Base-by-base conservation (phyloP, 2,329 filamentous ascomycete genomes). In the Penicillium griseofulvum region DNA sequence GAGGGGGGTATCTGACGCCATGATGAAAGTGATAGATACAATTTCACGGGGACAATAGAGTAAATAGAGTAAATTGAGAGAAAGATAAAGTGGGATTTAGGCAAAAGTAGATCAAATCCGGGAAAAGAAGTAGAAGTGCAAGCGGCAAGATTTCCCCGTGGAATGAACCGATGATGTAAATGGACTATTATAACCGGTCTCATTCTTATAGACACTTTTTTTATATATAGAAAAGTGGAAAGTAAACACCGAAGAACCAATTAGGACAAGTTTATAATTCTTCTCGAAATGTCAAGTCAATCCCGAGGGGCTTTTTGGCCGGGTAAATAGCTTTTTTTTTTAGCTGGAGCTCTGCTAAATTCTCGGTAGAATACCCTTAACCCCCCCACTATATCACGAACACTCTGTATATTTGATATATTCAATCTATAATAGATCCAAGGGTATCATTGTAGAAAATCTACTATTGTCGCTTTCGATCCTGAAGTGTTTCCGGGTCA, bases 401-500 rank as follows among this genome's bases (percentile, higher is more conserved):
- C 10, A 12, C 12, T 41, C 5, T 57, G 51, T 57, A 59, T 54
- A 38, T 54, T 37, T 22, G 22, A 22, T 22, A 22, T 22, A 22
- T 22, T 31, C 51, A 55, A 53, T 58, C 58, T 63, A 62, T 63
- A 52, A 59, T 49, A 61, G 54, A 55, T 47, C 44, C 37, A 41
- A 53, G 60, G 58, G 52, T 63, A 64, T 65, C 59, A 61, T 59
- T 37, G 51, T 48, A 57, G 48, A 24, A 24, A 37, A 8, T 38
- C 31, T 42, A 38, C 37, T 46, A 54, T 51, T 60, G 50, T 31
- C 34, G 17, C 37, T 59, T 50, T 22, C 36, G 51, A 34, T 14
- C 24, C 14, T 83, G 75, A 6, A 76, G 83, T 2, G 84, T 81
- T 67, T 89, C 85, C 4, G 84, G 84, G 63, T 79, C 85, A 38